Conservation (phyloP, 1,284 basidiomycete species). For the Entoloma clypeatum region DNA sequence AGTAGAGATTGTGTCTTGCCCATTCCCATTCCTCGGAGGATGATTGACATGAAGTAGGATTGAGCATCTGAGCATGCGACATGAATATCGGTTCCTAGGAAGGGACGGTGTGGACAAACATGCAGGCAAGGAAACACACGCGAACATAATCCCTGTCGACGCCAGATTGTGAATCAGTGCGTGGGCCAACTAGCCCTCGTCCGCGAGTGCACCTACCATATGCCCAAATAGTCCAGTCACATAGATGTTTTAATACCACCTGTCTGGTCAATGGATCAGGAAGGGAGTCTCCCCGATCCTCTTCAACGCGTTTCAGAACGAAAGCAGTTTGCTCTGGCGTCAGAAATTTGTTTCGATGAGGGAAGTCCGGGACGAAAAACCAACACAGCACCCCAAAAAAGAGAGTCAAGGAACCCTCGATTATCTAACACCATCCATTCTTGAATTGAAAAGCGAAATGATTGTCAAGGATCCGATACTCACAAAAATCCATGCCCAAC, state of each 20-base stretch:
- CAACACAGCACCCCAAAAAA: slow-evolving; percentile 32
- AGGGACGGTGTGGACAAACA: slow-evolving; percentile 25
- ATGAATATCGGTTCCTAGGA: slow-evolving; percentile 3
- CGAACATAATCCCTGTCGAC: slow-evolving; percentile 37
- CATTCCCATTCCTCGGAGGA: slow-evolving; percentile 37
- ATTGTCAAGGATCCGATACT: too few relatives aligned
- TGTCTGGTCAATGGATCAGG: slow-evolving; percentile 31
- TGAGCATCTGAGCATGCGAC: slow-evolving; percentile 27
- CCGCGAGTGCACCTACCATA: slow-evolving; percentile 34
- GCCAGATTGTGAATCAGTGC: neutral
- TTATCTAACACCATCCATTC: slow-evolving; percentile 32
- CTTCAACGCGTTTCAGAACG: slow-evolving; percentile 33
- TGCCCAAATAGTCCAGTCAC: slow-evolving; percentile 38
- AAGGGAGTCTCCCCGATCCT: slow-evolving; percentile 37
- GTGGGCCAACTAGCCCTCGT: slow-evolving; percentile 9
- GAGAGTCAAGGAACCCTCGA: slow-evolving; percentile 39
- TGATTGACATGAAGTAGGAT: slow-evolving; percentile 42
- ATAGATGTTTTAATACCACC: slow-evolving; percentile 31
- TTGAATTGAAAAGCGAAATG: too few relatives aligned
- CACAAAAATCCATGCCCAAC: slow-evolving; percentile 43
- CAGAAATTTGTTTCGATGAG: slow-evolving; percentile 37
- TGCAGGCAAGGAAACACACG: slow-evolving; percentile 38
- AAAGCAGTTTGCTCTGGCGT: slow-evolving; percentile 30
- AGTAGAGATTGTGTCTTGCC: slow-evolving; percentile 28
- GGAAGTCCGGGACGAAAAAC: slow-evolving; percentile 38